These are phyloP conservation scores for Aspergillus pseudotamarii DNA, from an alignment of 2,329 filamentous ascomycete genomes.

Conservation along the genomic window DNA sequence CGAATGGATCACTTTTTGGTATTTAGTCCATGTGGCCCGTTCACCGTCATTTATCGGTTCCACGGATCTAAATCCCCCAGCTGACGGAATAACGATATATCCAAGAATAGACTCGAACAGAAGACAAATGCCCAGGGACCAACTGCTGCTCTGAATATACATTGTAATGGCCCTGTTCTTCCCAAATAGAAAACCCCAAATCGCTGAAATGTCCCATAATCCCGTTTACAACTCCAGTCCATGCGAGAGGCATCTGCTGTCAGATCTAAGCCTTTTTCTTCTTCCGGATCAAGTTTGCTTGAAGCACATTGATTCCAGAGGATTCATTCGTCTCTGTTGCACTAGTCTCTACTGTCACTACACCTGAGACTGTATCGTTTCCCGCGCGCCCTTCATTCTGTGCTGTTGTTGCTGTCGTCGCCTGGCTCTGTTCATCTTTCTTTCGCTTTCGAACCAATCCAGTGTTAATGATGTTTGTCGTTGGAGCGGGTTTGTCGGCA, in stretches of 20 bases:
- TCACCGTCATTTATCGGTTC: not conserved
- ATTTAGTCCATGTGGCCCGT: not conserved
- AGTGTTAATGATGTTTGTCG: conserved; percentile 32
- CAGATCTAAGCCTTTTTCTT: conserved; percentile 41
- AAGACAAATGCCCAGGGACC: not conserved
- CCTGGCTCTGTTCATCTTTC: conserved; percentile 26
- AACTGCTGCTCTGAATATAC: not conserved
- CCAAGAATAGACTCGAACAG: not conserved
- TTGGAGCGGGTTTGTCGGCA: conserved; percentile 10
- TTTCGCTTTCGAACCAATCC: conserved; percentile 44
- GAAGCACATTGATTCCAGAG: conserved; percentile 41
- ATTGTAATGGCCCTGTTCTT: not conserved
- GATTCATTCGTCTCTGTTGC: conserved; percentile 10
- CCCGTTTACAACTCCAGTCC: conserved; percentile 4
- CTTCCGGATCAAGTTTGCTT: conserved; percentile 41
- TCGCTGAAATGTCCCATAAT: conserved; percentile 1
- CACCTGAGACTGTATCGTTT: not conserved
- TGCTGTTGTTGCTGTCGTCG: conserved; percentile 1
- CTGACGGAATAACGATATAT: not conserved
- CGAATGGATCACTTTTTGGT: not conserved
- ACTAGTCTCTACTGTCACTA: conserved; percentile 9
- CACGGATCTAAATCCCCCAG: not conserved
- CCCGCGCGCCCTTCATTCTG: not conserved
- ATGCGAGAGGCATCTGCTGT: conserved; percentile 2
- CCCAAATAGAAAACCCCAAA: not conserved